Evolutionary conservation across 495 filamentous ascomycete species (phyloP), one percentile per base, ranked within the genome.

Genomic region (Aspergillus egyptiacus): DNA sequence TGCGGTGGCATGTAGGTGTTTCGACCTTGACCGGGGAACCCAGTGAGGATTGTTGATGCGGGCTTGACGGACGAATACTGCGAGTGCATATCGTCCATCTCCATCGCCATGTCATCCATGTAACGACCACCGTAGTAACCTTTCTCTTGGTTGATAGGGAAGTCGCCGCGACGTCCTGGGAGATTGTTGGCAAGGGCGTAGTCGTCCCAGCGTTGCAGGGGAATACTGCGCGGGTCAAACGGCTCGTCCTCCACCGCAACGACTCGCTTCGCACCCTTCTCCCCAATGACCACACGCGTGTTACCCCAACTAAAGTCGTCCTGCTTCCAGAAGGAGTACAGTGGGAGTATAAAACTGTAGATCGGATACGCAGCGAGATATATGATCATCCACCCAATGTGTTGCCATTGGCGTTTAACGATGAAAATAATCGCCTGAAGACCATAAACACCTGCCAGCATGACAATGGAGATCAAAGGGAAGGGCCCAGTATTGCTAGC

Each of bases 291-390:
- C 52, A 98, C 82, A 75, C 94, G 90, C 0, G 93, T 98, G 65
- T 87, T 97, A 77, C 93, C 93, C 93, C 93, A 98, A 6, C 83
- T 79, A 74, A 98, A 98, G 69, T 98, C 88, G 69, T 98, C 93
- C 65, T 95, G 89, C 61, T 95, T 91, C 93, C 93, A 98, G 82
- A 98, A 98, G 0, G 93, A 94, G 72, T 96, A 98, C 56, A 98
- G 68, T 0, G 93, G 93, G 6, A 98, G 78, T 46, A 96, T 61
- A 60, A 98, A 90, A 13, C 83, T 91, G 71, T 90, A 96, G 57
- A 98, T 85, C 0, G 94, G 94, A 75, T 86, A 96, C 1, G 93
- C 94, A 6, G 90, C 56, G 53, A 98, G 76, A 66, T 98, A 98
- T 60, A 98, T 97, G 59, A 97, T 85, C 89, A 98, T 96, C 93